A percentile compares a stretch with the other conserved stretches of the same genome.
These are phyloP conservation scores for Kalanchoe fedtschenkoi DNA, from an alignment of 164 flowering plant species.

Conservation along the genomic window DNA sequence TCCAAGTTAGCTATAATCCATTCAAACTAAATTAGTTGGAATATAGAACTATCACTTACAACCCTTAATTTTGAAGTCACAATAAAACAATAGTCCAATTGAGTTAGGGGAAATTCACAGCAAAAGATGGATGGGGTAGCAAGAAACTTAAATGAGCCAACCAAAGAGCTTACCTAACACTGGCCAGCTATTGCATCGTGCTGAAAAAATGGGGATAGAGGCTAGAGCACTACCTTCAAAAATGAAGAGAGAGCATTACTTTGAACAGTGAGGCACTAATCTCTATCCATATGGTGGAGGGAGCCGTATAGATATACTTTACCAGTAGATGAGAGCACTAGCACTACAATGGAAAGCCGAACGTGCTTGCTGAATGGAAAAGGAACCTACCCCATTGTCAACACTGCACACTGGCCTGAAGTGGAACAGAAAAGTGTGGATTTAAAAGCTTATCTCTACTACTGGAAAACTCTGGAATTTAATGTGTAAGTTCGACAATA, in stretches of 20 bases:
- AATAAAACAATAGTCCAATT: too few relatives aligned
- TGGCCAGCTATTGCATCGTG: neutral
- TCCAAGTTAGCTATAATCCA: conserved; percentile 20
- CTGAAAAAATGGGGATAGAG: neutral
- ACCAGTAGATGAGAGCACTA: neutral
- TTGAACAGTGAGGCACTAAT: neutral
- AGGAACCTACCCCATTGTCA: neutral
- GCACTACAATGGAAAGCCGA: neutral
- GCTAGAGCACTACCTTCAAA: neutral
- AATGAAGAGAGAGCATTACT: neutral
- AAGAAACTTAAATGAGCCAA: neutral
- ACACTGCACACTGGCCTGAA: neutral
- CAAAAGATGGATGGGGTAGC: too few relatives aligned
- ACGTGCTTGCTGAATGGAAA: neutral
- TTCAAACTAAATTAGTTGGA: neutral
- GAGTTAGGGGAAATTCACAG: too few relatives aligned
- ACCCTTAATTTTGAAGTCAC: too few relatives aligned
- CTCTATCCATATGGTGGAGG: neutral
- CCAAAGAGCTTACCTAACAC: neutral
- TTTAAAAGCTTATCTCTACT: neutral
- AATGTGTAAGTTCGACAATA: too few relatives aligned
- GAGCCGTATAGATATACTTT: neutral
- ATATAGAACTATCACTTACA: too few relatives aligned
- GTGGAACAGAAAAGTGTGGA: neutral
- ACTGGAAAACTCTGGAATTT: neutral